Percentiles rank a stretch among this genome's conserved stretches.
These are phyloP conservation scores for Asterophora parasitica DNA, from an alignment of 768 basidiomycete genomes.

Conservation along the genomic window DNA sequence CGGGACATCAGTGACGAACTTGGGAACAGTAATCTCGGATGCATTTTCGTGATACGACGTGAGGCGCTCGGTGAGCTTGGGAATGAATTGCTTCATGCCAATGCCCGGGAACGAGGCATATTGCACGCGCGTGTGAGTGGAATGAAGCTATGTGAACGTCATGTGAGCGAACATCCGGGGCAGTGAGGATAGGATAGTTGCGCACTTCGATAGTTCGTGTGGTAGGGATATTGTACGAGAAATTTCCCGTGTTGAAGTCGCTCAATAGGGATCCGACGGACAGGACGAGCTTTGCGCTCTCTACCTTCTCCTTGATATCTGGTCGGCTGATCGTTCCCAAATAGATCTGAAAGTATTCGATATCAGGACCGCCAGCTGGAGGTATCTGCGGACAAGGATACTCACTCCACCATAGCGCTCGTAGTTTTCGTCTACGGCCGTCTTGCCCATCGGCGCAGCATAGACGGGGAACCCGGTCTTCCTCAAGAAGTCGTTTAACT, in stretches of 20 bases:
- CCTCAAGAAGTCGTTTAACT: slow-evolving; percentile 57
- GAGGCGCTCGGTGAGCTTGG: slow-evolving; percentile 58
- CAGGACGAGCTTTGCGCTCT: slow-evolving; percentile 69
- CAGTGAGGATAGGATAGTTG: background rate
- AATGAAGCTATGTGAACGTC: slow-evolving; percentile 56
- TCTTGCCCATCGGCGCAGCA: slow-evolving; percentile 79
- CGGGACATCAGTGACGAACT: slow-evolving; percentile 40
- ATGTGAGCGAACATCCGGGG: background rate
- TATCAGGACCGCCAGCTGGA: too few relatives aligned
- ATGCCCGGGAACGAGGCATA: slow-evolving; percentile 60
- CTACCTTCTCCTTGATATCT: slow-evolving; percentile 64
- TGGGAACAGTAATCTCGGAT: slow-evolving; percentile 41
- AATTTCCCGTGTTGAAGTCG: slow-evolving; percentile 89
- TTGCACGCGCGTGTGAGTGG: slow-evolving; percentile 62
- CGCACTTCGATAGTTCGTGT: slow-evolving; percentile 59
- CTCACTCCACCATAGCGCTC: slow-evolving; percentile 78
- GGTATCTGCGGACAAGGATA: slow-evolving; percentile 1
- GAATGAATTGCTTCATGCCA: slow-evolving; percentile 75
- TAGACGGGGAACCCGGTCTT: slow-evolving; percentile 72
- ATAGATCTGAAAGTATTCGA: slow-evolving; percentile 48
- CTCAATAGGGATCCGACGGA: slow-evolving; percentile 67
- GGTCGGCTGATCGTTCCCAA: slow-evolving; percentile 68
- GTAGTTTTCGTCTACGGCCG: slow-evolving; percentile 63
- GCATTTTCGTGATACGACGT: slow-evolving; percentile 36
- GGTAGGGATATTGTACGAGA: slow-evolving; percentile 67